Evolutionary conservation across 2,329 filamentous ascomycete species (phyloP).

Genomic region (Ceratocystis harringtonii): DNA sequence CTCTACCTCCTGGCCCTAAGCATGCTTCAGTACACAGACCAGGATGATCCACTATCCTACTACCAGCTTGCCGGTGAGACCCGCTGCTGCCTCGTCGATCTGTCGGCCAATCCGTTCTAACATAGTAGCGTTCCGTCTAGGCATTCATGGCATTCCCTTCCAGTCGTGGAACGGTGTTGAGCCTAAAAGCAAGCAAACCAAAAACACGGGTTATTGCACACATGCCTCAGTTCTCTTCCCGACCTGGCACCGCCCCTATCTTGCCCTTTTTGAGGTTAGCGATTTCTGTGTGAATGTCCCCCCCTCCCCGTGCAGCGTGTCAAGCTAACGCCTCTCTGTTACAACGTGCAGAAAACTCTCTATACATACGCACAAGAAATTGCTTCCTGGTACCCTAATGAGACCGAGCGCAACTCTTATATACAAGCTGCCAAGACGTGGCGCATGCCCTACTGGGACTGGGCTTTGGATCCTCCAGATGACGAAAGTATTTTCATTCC

Average conservation of each 20-base stretch:
- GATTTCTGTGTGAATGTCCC: neutral
- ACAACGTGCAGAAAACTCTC: slow-evolving; percentile 15
- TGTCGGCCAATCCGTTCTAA: neutral
- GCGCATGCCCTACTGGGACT: slow-evolving; percentile 46
- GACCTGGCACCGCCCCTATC: slow-evolving; percentile 71
- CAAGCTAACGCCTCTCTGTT: neutral
- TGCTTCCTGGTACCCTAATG: slow-evolving; percentile 34
- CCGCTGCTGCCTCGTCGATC: neutral
- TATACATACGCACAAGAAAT: slow-evolving; percentile 24
- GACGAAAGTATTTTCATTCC: slow-evolving; percentile 35
- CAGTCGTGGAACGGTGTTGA: slow-evolving; percentile 38
- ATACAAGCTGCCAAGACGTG: slow-evolving; percentile 36
- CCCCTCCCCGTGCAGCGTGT: neutral
- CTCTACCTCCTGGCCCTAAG: slow-evolving; percentile 61
- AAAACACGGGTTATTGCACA: slow-evolving; percentile 54
- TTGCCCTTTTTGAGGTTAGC: slow-evolving; percentile 45
- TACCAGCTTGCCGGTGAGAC: slow-evolving; percentile 60
- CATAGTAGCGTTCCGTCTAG: slow-evolving; percentile 27
- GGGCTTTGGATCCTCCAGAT: slow-evolving; percentile 34
- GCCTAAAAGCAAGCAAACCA: slow-evolving; percentile 26
- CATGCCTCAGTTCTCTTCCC: slow-evolving; percentile 64
- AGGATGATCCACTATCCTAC: slow-evolving; percentile 51
- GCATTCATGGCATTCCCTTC: slow-evolving; percentile 66
- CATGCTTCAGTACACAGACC: slow-evolving; percentile 53
- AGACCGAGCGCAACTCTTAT: slow-evolving; percentile 34